phyloP scores from a whole-genome alignment of 2,329 filamentous ascomycete species.

The Emmonsiellopsis sp. region DNA sequence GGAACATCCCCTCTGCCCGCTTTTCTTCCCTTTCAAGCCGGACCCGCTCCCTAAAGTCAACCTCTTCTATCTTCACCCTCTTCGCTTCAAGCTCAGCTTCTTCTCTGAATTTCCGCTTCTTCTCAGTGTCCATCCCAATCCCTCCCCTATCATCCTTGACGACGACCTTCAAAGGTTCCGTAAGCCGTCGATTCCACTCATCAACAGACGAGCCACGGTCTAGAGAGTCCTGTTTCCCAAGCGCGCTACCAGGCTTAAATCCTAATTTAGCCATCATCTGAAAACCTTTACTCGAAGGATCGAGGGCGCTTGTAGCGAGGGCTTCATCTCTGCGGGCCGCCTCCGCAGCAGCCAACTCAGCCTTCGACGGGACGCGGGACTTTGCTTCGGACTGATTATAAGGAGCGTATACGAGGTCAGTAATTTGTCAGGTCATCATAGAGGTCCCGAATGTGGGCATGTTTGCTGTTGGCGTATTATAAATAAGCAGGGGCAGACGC shows the following conservation, averaged over 20 bases:
- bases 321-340: constrained; percentile 63
- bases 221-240: constrained; percentile 54
- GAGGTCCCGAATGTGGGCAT: not conserved
- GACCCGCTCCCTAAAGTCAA: constrained; percentile 64
- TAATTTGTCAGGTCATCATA: not conserved
- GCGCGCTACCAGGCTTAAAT: constrained; percentile 63
- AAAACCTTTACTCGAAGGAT: constrained; percentile 71
- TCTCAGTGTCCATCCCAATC: constrained; percentile 73
- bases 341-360: constrained; percentile 68
- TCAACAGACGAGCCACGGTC: constrained; percentile 10
- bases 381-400: constrained; percentile 52
- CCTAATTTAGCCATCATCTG: constrained; percentile 97
- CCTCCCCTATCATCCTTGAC: constrained; percentile 74
- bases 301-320: constrained; percentile 63
- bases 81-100: constrained; percentile 51
- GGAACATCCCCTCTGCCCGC: constrained; percentile 58
- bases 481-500: constrained; percentile 49
- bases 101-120: constrained; percentile 65
- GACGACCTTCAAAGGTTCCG: constrained; percentile 66
- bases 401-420: constrained; percentile 5
- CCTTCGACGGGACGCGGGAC: constrained; percentile 62
- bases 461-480: constrained; percentile 13
- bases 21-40: constrained; percentile 60
- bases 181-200: constrained; percentile 30
- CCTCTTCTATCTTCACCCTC: constrained; percentile 53